A percentile compares a stretch with the other conserved stretches of the same genome.
phyloP scores from a whole-genome alignment of 345 rosid species.

The Isatis tinctoria region DNA sequence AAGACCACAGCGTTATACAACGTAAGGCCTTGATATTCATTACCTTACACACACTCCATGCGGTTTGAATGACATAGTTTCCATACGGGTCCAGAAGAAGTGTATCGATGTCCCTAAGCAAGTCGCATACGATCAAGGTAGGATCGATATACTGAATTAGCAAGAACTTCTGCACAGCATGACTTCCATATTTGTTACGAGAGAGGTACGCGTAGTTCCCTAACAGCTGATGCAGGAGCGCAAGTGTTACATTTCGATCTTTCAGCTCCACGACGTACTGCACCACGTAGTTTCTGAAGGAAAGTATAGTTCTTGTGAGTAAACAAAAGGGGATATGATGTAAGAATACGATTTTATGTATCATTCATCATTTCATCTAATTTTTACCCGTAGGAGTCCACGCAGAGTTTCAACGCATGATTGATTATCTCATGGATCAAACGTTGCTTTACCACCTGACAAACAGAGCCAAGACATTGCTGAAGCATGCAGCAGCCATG shows the following conservation, averaged over 20 bases:
- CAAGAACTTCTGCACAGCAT: constrained; percentile 76
- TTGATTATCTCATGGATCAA: constrained; percentile 40
- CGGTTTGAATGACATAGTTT: constrained; percentile 67
- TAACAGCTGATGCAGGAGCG: constrained; percentile 40
- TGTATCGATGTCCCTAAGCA: constrained; percentile 35
- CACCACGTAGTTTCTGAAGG: constrained; percentile 67
- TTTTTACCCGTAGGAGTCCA: constrained; percentile 56
- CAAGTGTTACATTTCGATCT: constrained; percentile 21
- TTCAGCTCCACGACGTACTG: constrained; percentile 48
- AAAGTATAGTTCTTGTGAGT: background rate
- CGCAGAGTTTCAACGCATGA: constrained; percentile 47
- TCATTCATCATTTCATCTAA: background rate
- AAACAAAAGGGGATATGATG: background rate
- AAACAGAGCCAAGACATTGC: constrained; percentile 37
- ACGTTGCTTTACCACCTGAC: constrained; percentile 33
- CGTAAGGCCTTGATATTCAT: background rate
- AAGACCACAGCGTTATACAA: background rate
- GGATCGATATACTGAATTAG: constrained; percentile 24
- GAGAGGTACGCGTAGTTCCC: constrained; percentile 50
- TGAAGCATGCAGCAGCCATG: constrained; percentile 65
- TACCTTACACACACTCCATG: constrained; percentile 57
- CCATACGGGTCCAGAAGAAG: constrained; percentile 60
- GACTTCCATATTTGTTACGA: constrained; percentile 65
- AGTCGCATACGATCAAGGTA: constrained; percentile 42
- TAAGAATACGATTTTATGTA: background rate